These are phyloP conservation scores for Backusella liffmaniae DNA, from an alignment of 192 early-diverging fungal genomes.

Conservation along the genomic window DNA sequence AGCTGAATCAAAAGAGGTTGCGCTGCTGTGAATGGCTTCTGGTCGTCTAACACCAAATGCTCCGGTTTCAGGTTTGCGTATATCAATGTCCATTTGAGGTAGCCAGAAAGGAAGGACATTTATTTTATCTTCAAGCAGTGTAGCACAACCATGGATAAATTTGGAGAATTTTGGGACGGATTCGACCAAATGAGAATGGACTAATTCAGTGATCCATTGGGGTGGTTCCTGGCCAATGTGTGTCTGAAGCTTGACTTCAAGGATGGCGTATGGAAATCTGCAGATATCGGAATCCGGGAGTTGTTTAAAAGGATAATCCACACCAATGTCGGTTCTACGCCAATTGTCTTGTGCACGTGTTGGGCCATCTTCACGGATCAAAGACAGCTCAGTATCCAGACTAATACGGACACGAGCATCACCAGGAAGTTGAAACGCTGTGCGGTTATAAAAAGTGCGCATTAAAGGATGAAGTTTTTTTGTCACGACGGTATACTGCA, in stretches of 20 bases:
- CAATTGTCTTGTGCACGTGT: conserved; percentile 86
- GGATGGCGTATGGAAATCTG: conserved; percentile 93
- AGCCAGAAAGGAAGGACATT: conserved; percentile 92
- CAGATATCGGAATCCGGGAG: conserved; percentile 80
- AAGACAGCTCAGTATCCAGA: conserved; percentile 93
- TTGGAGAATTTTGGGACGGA: conserved; percentile 97
- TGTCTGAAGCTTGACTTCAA: conserved; percentile 98
- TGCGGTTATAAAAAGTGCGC: conserved; percentile 97
- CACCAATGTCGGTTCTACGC: conserved; percentile 90
- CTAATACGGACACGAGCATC: conserved; percentile 97
- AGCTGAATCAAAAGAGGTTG: conserved; percentile 26
- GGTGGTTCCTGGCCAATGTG: conserved; percentile 87
- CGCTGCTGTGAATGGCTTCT: conserved; percentile 27
- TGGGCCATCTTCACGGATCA: conserved; percentile 89
- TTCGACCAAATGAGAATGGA: conserved; percentile 86
- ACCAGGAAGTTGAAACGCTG: conserved; percentile 98
- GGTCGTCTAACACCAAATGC: conserved; percentile 52
- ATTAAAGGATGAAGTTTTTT: conserved; percentile 81
- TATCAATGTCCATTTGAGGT: conserved; percentile 90
- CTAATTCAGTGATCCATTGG: conserved; percentile 90
- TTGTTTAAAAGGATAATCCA: conserved; percentile 89
- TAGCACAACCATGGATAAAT: conserved; percentile 92
- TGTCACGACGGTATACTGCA: conserved; percentile 66
- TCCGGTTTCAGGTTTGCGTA: conserved; percentile 72
- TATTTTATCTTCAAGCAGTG: conserved; percentile 79